Conservation (phyloP, 2,329 filamentous ascomycete species). For the Aureobasidium sp. region DNA sequence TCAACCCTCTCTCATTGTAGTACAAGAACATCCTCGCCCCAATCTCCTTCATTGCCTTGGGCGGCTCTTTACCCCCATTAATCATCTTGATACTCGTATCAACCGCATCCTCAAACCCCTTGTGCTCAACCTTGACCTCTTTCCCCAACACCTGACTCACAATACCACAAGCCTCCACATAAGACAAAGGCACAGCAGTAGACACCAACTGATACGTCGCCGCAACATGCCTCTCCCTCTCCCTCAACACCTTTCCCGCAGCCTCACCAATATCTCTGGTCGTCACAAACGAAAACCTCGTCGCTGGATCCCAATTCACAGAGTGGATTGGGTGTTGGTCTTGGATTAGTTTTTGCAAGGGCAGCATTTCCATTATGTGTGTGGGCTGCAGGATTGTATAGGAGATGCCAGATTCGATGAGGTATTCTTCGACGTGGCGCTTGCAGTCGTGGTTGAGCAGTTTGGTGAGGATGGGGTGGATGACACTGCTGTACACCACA, state of each 20-base stretch:
- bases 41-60: slow-evolving; percentile 9
- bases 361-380: slow-evolving; percentile 30
- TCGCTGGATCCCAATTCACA: slow-evolving; percentile 21
- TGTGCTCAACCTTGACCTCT: slow-evolving; percentile 21
- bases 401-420: slow-evolving; percentile 29
- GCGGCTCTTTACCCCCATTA: slow-evolving; percentile 13
- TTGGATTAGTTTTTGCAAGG: slow-evolving; percentile 19
- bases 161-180: slow-evolving; percentile 20
- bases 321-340: slow-evolving; percentile 22
- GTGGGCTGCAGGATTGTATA: slow-evolving; percentile 33
- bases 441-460: slow-evolving; percentile 35
- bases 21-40: slow-evolving; percentile 20
- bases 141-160: slow-evolving; percentile 23
- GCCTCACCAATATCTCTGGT: slow-evolving; percentile 25
- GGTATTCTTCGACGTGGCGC: slow-evolving; percentile 30
- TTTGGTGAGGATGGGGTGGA: slow-evolving; percentile 29
- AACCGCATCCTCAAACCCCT: slow-evolving; percentile 21
- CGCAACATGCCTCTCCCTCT: slow-evolving; percentile 25
- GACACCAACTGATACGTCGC: slow-evolving; percentile 25
- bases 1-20: slow-evolving; percentile 20
- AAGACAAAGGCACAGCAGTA: slow-evolving; percentile 19
- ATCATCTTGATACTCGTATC: slow-evolving; percentile 17
- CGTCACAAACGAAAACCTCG: slow-evolving; percentile 25
- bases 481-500: slow-evolving; percentile 31
- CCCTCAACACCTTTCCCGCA: slow-evolving; percentile 20